Base-by-base conservation (phyloP, 345 rosid genomes). In the Euphorbia tirucalli region DNA sequence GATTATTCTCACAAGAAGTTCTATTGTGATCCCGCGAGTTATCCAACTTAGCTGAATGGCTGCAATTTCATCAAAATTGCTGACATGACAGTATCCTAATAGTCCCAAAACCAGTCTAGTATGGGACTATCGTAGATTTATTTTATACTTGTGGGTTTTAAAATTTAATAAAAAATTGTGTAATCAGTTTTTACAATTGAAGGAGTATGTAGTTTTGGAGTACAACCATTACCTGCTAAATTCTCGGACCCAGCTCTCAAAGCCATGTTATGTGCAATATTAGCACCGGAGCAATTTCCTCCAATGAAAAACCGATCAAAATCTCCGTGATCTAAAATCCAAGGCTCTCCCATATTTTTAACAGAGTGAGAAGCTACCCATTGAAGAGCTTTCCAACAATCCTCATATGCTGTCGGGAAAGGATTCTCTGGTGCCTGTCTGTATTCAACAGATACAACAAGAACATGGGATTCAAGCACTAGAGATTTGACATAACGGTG, bases 391-490 rank as follows among this genome's bases (percentile, higher is more conserved):
- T 61, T 39, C 75, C 70, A 63, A 0, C 64, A 62, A 54, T 72
- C 75, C 11, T 72, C 75, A 52, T 37, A 72, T 11, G 69, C 62
- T 16, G 39, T 25, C 6, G 75, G 75, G 3, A 63, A 21, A 21
- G 69, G 55, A 22, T 72, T 27, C 48, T 71, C 75, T 6, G 75
- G 75, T 10, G 61, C 68, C 15, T n/a, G n/a, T 19, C 75, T 50
- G 44, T 62, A 71, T 35, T 71, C 61, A 0, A 71, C 59, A 4
- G 75, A 71, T 32, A 62, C 68, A 0, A 37, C 75, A 31, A 71
- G 19, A 1, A 62, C 60, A 2, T 71, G 64, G 5, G 75, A 31
- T 58, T 46, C 61, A 4, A 61, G 24, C 1, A 61, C 68, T 11
- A 62, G 1, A 16, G 49, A 19, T 21, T 61, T 61, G 18, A 71